Conservation (phyloP, 306 rosid genomes). For the Medicago ruthenica region DNA sequence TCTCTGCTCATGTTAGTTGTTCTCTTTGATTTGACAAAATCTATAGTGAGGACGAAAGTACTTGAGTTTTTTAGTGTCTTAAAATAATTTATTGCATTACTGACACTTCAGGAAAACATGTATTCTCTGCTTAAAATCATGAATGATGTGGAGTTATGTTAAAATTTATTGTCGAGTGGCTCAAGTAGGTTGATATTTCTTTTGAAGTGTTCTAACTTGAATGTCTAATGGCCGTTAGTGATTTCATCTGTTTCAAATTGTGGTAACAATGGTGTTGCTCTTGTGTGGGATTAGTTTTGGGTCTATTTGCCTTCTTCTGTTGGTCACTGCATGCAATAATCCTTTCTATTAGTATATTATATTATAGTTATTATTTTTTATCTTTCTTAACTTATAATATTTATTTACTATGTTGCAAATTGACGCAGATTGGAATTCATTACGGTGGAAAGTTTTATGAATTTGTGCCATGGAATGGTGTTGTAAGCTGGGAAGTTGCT, state of each 20-base stretch:
- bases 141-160: conserved; percentile 20
- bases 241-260: conserved; percentile 16
- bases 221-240: not conserved
- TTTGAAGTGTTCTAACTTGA: conserved; percentile 2
- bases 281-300: not conserved
- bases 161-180: conserved; percentile 3
- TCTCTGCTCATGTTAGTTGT: conserved; percentile 21
- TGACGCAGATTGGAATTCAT: conserved; percentile 84
- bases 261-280: conserved; percentile 10
- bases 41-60: conserved; percentile 2
- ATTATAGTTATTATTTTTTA: not conserved
- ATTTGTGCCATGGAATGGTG: conserved; percentile 94
- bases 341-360: conserved; percentile 5
- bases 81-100: conserved; percentile 17
- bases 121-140: conserved; percentile 6
- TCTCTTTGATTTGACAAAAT: conserved; percentile 22
- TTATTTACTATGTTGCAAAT: conserved; percentile 43
- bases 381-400: conserved; percentile 22
- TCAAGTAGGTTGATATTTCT: conserved; percentile 32
- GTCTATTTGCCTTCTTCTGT: conserved; percentile 4
- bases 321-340: not conserved
- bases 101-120: not conserved
- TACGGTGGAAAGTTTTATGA: conserved; percentile 80
- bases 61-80: conserved; percentile 3
- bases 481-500: conserved; percentile 80